Percentiles rank a stretch among this genome's conserved stretches.
phyloP scores from a whole-genome alignment of 176 grass and related monocot species.

The Urochloa ruziziensis region DNA sequence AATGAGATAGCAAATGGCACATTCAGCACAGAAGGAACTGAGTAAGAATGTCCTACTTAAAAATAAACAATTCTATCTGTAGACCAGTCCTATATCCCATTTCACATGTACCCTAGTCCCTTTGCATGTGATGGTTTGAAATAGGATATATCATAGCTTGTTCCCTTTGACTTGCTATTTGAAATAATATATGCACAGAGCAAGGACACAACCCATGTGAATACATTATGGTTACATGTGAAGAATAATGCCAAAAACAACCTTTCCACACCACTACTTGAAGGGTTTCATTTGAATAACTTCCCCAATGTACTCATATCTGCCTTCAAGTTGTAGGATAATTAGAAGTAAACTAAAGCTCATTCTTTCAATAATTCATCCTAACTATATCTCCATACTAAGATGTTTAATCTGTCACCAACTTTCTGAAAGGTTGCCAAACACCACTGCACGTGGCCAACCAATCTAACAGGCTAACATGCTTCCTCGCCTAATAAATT shows the following conservation, averaged over 20 bases:
- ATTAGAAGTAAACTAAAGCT: background rate
- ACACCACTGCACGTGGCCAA: background rate
- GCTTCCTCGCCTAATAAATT: background rate
- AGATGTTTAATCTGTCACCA: background rate
- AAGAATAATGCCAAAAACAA: slow-evolving; percentile 13
- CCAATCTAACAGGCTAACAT: slow-evolving; percentile 17
- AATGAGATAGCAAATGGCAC: background rate
- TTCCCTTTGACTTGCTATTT: slow-evolving; percentile 19
- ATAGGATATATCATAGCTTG: slow-evolving; percentile 23
- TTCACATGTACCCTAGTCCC: slow-evolving; percentile 8
- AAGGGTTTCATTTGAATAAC: background rate
- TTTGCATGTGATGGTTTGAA: slow-evolving; percentile 32
- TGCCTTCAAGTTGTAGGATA: background rate
- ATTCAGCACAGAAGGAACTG: background rate
- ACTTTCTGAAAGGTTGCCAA: background rate
- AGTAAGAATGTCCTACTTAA: background rate
- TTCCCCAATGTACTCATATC: background rate
- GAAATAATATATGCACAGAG: slow-evolving; percentile 35
- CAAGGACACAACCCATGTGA: slow-evolving; percentile 8
- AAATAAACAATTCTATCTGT: slow-evolving; percentile 13
- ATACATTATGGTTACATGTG: background rate
- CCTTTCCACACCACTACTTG: background rate
- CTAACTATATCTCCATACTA: background rate
- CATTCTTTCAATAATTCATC: background rate
- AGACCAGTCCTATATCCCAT: background rate